Evolutionary conservation across 805 yeast species (phyloP), one percentile per base, ranked within the genome.

Genomic region (Candida nemodendra): DNA sequence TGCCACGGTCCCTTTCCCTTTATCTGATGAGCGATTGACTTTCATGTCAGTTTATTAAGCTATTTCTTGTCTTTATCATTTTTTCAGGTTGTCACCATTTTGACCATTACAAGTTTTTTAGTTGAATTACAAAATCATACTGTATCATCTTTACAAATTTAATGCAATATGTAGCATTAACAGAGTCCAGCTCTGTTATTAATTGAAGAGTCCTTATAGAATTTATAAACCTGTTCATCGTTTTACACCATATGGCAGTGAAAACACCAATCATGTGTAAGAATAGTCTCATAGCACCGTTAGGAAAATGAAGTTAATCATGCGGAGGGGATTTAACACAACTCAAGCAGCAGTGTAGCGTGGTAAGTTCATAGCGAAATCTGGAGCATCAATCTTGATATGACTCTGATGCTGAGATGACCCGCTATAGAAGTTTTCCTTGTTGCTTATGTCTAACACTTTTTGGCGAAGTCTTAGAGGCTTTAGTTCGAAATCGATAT

Each of bases 401-500:
- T 32, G 25, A 11, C 15, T 16, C 3, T 27, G 38, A 5, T 28
- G 37, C 16, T 39, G 42, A 3, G 35, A 30, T 4, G 45, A 39
- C 9, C 46, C 46, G 9, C 26, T 28, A 23, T 27, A 30, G 18
- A 30, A 29, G 19, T 45, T 45, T 29, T 45, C 49, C 38, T 45
- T 45, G 22, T 45, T 38, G 12, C 27, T 33, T 13, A 30, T 32
- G 33, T 41, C 49, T 18, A 34, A 29, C 26, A 41, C 28, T 27
- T 34, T 41, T 11, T 35, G 19, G 18, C 29, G 32, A 17, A 51
- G 38, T 22, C 48, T 32, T 28, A 51, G 35, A 3, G 55, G 55
- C 32, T 50, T 43, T 4, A 48, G 51, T 19, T 43, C 40, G 38
- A 51, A 51, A 24, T 33, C 15, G 16, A 29, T 34, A 19, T 36